Conservation (phyloP, 2,329 filamentous ascomycete genomes). For the Colletotrichum noveboracense region DNA sequence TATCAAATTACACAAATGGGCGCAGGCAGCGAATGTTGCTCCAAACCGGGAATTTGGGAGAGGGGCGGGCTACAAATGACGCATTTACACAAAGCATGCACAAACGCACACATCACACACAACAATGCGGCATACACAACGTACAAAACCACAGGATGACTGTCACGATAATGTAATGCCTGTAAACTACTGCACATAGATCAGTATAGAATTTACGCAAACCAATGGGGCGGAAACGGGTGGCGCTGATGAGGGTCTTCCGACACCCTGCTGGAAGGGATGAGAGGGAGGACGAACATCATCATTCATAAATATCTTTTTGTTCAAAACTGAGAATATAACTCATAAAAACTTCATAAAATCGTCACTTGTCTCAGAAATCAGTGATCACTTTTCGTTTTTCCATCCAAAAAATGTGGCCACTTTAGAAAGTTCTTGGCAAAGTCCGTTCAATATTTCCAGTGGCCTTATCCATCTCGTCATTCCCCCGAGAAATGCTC, state of each 20-base stretch:
- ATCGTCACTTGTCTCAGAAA: background rate
- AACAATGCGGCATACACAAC: background rate
- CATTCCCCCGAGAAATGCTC: background rate
- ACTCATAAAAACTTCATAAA: background rate
- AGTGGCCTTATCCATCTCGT: background rate
- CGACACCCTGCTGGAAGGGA: slow-evolving; percentile 5
- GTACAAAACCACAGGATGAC: slow-evolving; percentile 11
- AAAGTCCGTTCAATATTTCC: background rate
- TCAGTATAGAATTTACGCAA: slow-evolving; percentile 17
- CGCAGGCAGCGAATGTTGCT: background rate
- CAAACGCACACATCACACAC: background rate
- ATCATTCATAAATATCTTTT: background rate
- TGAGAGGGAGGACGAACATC: background rate
- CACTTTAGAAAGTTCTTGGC: background rate
- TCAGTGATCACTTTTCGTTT: background rate
- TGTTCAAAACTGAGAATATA: background rate
- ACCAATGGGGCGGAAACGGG: background rate
- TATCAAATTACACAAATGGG: background rate
- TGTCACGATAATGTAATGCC: slow-evolving; percentile 23
- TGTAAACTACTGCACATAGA: slow-evolving; percentile 21
- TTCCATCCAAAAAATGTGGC: background rate
- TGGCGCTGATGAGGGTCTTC: background rate
- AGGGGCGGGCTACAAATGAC: background rate
- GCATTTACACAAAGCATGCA: background rate
- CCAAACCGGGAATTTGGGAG: background rate